Conservation (phyloP, 768 basidiomycete species). For the Auriscalpium vulgare region DNA sequence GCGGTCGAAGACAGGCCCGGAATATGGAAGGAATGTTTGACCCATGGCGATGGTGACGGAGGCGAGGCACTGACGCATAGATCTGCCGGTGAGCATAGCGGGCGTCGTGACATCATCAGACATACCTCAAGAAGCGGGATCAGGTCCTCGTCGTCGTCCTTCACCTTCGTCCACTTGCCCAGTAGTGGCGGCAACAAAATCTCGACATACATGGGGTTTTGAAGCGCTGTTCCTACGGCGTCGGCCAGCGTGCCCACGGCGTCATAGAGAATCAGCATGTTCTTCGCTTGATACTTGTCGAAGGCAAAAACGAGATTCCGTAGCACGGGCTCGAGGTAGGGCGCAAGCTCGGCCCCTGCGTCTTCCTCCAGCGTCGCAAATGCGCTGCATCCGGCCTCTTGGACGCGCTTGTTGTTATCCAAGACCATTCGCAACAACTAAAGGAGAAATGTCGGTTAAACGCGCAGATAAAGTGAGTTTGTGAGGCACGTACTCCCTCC, state of each 20-base stretch:
- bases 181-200: slow-evolving; percentile 96
- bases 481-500: slow-evolving; percentile 75
- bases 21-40: slow-evolving; percentile 79
- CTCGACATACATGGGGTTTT: slow-evolving; percentile 82
- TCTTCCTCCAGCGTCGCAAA: slow-evolving; percentile 99
- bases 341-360: slow-evolving; percentile 81
- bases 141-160: slow-evolving; percentile 86
- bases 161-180: slow-evolving; percentile 80
- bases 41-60: slow-evolving; percentile 97
- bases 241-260: slow-evolving; percentile 98
- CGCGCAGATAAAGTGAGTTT: neutral
- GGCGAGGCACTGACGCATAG: slow-evolving; percentile 72
- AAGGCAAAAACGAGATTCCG: slow-evolving; percentile 94
- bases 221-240: slow-evolving; percentile 83
- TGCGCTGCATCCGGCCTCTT: slow-evolving; percentile 98
- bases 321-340: slow-evolving; percentile 91
- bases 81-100: neutral
- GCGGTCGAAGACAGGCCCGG: slow-evolving; percentile 86
- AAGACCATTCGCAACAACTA: slow-evolving; percentile 95
- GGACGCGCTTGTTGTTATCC: slow-evolving; percentile 97
- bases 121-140: slow-evolving; percentile 92
- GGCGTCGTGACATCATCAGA: neutral
- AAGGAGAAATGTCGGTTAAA: slow-evolving; percentile 1
- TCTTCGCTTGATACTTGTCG: slow-evolving; percentile 98
- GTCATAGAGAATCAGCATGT: slow-evolving; percentile 96